Conservation (phyloP, 2,329 filamentous ascomycete species). For the Pseudonectria foliicola region DNA sequence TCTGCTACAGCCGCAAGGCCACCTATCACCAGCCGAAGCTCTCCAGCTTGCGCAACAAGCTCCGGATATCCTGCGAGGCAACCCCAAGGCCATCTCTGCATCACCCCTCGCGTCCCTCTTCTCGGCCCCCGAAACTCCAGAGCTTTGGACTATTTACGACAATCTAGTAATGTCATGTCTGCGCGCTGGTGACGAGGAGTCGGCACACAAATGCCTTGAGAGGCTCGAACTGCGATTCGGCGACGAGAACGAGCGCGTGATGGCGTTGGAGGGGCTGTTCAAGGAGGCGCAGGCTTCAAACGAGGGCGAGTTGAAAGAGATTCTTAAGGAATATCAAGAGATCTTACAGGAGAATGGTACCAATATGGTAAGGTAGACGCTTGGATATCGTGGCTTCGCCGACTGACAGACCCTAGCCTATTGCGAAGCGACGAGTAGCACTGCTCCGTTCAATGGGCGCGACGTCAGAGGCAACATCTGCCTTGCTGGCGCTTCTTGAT, state of each 20-base stretch:
- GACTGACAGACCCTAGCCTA: conserved; percentile 49
- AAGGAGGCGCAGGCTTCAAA: conserved; percentile 74
- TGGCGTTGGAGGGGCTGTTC: conserved; percentile 74
- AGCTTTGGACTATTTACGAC: conserved; percentile 80
- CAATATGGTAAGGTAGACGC: conserved; percentile 59
- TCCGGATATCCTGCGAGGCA: conserved; percentile 46
- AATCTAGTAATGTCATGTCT: conserved; percentile 80
- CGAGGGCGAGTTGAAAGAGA: conserved; percentile 55
- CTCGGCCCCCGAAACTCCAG: conserved; percentile 59
- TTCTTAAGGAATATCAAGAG: conserved; percentile 72
- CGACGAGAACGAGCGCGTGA: conserved; percentile 72
- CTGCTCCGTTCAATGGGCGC: conserved; percentile 69
- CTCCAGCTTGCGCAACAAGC: conserved; percentile 55
- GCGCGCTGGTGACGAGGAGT: conserved; percentile 72
- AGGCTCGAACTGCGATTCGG: conserved; percentile 77
- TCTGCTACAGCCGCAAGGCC: conserved; percentile 49
- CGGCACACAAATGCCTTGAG: conserved; percentile 68
- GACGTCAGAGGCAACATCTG: conserved; percentile 63
- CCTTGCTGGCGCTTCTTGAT: conserved; percentile 69
- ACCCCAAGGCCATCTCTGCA: conserved; percentile 46
- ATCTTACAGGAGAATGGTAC: conserved; percentile 66
- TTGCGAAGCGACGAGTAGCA: conserved; percentile 77
- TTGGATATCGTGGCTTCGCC: neutral
- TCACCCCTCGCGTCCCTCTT: conserved; percentile 48
- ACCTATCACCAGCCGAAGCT: conserved; percentile 49